Evolutionary conservation across 2,329 filamentous ascomycete species (phyloP), one percentile per base, ranked within the genome.

Genomic region (Colletotrichum nymphaeae): DNA sequence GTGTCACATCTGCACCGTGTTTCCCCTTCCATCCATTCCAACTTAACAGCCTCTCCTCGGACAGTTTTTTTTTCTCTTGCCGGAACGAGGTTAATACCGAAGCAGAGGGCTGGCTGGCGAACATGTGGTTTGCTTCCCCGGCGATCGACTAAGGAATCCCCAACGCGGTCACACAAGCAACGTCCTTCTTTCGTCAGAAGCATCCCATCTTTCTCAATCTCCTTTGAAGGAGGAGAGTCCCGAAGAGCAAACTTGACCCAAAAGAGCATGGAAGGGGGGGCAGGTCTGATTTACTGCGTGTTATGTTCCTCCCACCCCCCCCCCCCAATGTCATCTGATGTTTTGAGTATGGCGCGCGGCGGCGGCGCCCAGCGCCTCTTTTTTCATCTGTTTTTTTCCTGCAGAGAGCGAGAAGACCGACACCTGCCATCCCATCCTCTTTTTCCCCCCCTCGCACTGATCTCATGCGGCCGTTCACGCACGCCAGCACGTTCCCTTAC

Each of bases 111-210:
- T 49, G 42, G 42, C 42, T 49, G 16, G 5, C 42, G 42, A 49
- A 22, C 42, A 49, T 49, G 42, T 49, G 42, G 42, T 49, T 49
- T 49, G 19, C 42, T 49, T 49, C 42, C 19, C 19, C 42, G 42
- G 7, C 42, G 42, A 49, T 49, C 42, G 8, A 49, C 42, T 49
- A 49, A 49, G 42, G 42, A 49, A 49, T 49, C 42, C 42, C 42
- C 19, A 49, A 49, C 42, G 19, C 42, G 8, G 42, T 49, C 42
- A 11, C 42, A 49, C 42, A 49, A 49, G 42, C 19, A 49, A 49
- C 19, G 42, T 46, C 60, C n/a, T 35, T n/a, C 42, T 64, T 35
- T 64, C 59, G 16, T 63, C 67, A 64, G 60, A 64, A 69, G 35
- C 60, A 67, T 67, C 53, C 53, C 28, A n/a, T 28, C 37, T 24